phyloP scores from a whole-genome alignment of 805 yeast species.

The Starmerella tilneyi region DNA sequence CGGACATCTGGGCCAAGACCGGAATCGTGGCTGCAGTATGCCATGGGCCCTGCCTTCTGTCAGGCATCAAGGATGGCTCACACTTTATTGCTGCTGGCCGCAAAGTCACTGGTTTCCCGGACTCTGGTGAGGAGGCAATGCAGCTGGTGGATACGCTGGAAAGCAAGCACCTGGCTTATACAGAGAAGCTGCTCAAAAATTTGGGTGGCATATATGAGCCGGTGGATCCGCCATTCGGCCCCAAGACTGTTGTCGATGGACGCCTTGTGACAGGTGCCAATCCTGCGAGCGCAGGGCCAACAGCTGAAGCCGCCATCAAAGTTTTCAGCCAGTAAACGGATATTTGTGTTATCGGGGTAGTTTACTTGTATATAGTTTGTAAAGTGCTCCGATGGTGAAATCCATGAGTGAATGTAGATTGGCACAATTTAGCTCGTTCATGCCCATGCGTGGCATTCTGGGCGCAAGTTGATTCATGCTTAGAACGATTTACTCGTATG shows the following conservation, averaged over 20 bases:
- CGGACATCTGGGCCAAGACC: constrained; percentile 39
- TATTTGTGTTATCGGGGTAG: background rate
- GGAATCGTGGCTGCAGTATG: constrained; percentile 58
- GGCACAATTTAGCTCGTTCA: no score
- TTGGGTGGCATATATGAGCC: constrained; percentile 38
- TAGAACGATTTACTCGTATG: no score
- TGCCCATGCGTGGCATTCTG: no score
- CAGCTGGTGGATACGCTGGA: constrained; percentile 29
- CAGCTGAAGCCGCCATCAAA: constrained; percentile 36
- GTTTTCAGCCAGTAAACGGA: constrained; percentile 5
- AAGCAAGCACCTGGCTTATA: constrained; percentile 30
- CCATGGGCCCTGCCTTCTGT: constrained; percentile 56
- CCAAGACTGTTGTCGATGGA: constrained; percentile 41
- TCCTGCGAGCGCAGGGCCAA: constrained; percentile 46
- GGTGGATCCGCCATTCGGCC: constrained; percentile 36
- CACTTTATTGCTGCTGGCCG: constrained; percentile 41
- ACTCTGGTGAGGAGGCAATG: constrained; percentile 40
- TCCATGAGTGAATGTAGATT: no score
- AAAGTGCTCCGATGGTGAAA: no score
- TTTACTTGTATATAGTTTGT: background rate
- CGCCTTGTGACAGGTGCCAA: constrained; percentile 56
- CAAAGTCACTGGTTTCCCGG: constrained; percentile 52
- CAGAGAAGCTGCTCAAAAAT: constrained; percentile 30
- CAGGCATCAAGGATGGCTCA: constrained; percentile 36
- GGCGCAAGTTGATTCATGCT: no score